Conservation (phyloP, 441 rosid genomes). For the Populus tomentosa region DNA sequence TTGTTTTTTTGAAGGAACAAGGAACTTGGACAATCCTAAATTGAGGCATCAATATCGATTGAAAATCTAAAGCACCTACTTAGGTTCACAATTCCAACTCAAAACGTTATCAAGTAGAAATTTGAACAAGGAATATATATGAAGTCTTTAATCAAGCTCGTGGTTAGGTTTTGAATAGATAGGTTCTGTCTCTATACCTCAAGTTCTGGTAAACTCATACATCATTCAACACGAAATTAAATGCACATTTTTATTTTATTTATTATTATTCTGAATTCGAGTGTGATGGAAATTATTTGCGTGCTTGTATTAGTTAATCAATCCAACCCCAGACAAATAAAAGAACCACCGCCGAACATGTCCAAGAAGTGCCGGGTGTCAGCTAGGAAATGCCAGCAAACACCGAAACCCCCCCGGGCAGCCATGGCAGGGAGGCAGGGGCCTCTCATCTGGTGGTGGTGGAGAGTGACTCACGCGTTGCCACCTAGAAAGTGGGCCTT, state of each 20-base stretch:
- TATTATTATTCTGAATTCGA: not conserved
- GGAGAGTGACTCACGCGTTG: conserved; percentile 13
- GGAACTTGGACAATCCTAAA: too few species aligned
- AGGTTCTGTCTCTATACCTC: not conserved
- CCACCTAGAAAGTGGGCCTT: not conserved
- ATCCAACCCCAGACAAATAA: not conserved
- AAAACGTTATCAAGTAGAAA: too few species aligned
- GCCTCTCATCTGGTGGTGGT: not conserved
- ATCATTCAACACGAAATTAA: too few species aligned
- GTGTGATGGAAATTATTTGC: not conserved
- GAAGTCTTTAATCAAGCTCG: not conserved
- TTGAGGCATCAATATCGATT: too few species aligned
- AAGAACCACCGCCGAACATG: not conserved
- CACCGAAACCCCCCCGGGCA: not conserved
- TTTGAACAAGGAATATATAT: too few species aligned
- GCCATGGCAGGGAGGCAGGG: not conserved
- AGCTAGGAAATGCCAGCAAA: conserved; percentile 19
- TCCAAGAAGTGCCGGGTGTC: conserved; percentile 6
- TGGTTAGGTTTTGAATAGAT: not conserved
- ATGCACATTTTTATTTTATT: too few species aligned
- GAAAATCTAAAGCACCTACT: too few species aligned
- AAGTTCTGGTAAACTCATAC: not conserved
- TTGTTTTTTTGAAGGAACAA: too few species aligned
- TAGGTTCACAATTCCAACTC: too few species aligned
- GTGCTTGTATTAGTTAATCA: not conserved